These are phyloP conservation scores for Paratinospora sagittata DNA, from an alignment of 164 flowering plant genomes.

Conservation along the genomic window DNA sequence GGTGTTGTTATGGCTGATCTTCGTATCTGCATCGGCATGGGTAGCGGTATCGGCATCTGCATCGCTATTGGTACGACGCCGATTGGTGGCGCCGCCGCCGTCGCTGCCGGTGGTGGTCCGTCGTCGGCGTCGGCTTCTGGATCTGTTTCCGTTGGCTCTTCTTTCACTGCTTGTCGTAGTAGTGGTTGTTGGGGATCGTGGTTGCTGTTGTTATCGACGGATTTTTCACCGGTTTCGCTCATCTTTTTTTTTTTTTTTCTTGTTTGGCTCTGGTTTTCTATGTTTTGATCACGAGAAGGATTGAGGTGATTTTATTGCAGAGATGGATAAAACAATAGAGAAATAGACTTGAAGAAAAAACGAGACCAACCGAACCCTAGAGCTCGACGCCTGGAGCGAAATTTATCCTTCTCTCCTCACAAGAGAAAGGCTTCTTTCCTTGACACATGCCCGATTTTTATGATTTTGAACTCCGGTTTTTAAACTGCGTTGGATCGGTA, in stretches of 20 bases:
- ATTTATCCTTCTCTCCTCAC: no score
- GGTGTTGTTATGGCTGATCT: conserved; percentile 1
- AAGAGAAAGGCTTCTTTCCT: no score
- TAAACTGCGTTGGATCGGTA: no score
- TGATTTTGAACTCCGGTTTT: no score
- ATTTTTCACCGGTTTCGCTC: no score
- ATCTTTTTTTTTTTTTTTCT: no score
- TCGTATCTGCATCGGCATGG: conserved; percentile 7
- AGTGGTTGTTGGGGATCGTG: neutral
- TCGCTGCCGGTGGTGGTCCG: neutral
- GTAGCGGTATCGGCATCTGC: conserved; percentile 18
- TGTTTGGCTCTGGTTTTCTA: neutral
- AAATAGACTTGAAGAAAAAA: no score
- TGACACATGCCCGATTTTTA: no score
- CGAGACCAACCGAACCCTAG: no score
- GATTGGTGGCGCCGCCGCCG: conserved; percentile 1
- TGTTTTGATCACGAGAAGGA: neutral
- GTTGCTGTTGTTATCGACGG: no score
- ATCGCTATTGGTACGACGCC: conserved; percentile 10
- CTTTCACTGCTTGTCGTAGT: conserved; percentile 6
- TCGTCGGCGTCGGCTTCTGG: conserved; percentile 1
- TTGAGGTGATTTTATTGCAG: neutral
- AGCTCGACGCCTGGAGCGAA: no score
- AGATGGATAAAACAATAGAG: neutral
- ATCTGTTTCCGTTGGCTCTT: conserved; percentile 13